Base-by-base conservation (phyloP, 306 rosid species). In the Cicer chorassanicum region DNA sequence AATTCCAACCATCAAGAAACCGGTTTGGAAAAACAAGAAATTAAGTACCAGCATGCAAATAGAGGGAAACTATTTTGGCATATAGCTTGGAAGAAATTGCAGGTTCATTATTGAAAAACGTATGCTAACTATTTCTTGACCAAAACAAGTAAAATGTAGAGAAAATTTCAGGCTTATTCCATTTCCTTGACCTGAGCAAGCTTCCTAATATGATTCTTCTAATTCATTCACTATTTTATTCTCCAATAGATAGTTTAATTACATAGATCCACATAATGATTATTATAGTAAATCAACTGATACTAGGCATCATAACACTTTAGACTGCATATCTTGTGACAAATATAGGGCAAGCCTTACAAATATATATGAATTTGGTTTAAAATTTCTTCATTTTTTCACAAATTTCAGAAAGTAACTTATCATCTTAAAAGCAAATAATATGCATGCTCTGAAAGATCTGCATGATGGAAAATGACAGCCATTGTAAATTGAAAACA, bases 1-100 rank as follows among this genome's bases (percentile, higher is more conserved):
- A 83, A 69, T 29, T 29, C 70, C 59, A 8, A 66, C 19, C 50
- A 53, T 54, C 65, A 72, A 74, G 70, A 16, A 57, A 68, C 18
- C 34, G 34, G 1, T 53, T 57, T 57, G 50, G 50, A 53, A 75
- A 45, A 57, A 40, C 46, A 15, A 43, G 59, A 62, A 68, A 21
- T 19, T 43, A 57, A 64, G 51, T 54, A 42, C 16, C 55, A 43
- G 49, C 46, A 72, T 45, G 64, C 11, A 34, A 50, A 71, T n/a
- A 34, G 60, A 60, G 60, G 55, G 9, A 46, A 73, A 40, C 63
- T 36, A 59, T 68, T 41, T 39, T 18, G 8, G 65, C 75, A 29
- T 36, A 8, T 8, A 67, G 50, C 80, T 8, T 4, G 18, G 12
- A 19, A 39, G 42, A 24, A 19, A 73, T 43, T 69, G 54, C 59